Percentiles rank a stretch among this genome's conserved stretches.
Evolutionary conservation across 1,139 yeast species (phyloP).

Genomic region (Pneumocystis oryctolagi): DNA sequence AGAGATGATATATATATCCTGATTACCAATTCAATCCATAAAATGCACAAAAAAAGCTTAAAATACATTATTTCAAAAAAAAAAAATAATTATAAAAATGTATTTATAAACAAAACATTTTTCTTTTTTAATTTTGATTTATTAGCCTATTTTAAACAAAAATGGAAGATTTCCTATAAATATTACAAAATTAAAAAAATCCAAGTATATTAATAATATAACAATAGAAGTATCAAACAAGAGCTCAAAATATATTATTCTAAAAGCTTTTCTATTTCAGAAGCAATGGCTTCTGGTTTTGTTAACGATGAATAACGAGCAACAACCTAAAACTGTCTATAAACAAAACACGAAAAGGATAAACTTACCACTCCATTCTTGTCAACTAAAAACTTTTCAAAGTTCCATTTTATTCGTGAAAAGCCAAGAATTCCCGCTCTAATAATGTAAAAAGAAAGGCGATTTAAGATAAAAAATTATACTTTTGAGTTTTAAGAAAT

Average conservation of each 20-base stretch:
- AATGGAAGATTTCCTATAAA: no score
- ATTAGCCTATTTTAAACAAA: no score
- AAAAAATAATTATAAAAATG: no score
- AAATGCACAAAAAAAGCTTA: no score
- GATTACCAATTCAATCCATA: no score
- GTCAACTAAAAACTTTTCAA: constrained; percentile 75
- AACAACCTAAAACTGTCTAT: constrained; percentile 19
- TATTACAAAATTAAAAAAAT: no score
- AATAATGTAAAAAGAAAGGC: constrained; percentile 9
- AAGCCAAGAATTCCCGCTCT: neutral
- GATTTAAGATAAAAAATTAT: constrained; percentile 7
- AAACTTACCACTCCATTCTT: constrained; percentile 46
- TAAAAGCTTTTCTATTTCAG: constrained; percentile 11
- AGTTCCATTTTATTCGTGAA: constrained; percentile 54
- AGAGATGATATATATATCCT: no score
- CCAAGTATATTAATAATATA: no score
- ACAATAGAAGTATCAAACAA: neutral
- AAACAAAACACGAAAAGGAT: neutral
- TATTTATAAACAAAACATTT: no score
- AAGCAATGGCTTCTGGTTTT: constrained; percentile 33
- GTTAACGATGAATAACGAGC: constrained; percentile 56
- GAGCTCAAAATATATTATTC: neutral
- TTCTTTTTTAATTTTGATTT: no score
- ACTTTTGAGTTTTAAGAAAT: constrained; percentile 49
- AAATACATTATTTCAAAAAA: no score